These are phyloP conservation scores for Aspergillus panamensis DNA, from an alignment of 495 filamentous ascomycete genomes.

Conservation along the genomic window DNA sequence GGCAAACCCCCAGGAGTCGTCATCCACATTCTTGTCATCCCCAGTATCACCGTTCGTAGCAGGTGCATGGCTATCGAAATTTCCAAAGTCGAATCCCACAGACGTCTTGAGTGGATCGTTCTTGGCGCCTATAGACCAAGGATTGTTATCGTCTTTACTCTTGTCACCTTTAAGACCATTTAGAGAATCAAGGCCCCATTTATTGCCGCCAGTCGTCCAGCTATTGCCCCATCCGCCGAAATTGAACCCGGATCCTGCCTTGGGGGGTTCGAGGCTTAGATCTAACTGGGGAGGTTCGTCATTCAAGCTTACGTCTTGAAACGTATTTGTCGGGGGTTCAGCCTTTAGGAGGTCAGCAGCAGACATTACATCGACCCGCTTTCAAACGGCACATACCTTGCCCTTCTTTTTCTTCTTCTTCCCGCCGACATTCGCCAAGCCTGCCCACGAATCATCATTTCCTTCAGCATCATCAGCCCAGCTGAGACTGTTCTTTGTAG, in stretches of 20 bases:
- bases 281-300: conserved; percentile 44
- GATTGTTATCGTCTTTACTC: conserved; percentile 36
- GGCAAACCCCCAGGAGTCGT: conserved; percentile 33
- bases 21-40: conserved; percentile 20
- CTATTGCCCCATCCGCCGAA: conserved; percentile 47
- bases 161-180: conserved; percentile 34
- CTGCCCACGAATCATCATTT: conserved; percentile 34
- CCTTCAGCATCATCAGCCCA: conserved; percentile 42
- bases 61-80: conserved; percentile 32
- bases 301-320: conserved; percentile 47
- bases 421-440: conserved; percentile 33
- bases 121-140: conserved; percentile 39
- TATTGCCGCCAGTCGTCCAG: conserved; percentile 37
- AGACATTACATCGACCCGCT: background rate
- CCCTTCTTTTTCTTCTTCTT: conserved; percentile 51
- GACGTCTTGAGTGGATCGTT: conserved; percentile 36
- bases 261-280: conserved; percentile 39
- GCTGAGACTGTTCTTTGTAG: conserved; percentile 38
- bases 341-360: conserved; percentile 4
- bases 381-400: conserved; percentile 33
- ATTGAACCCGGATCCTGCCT: conserved; percentile 33
- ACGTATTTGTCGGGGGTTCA: conserved; percentile 31
- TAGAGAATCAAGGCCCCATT: conserved; percentile 34
- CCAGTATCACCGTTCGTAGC: conserved; percentile 22
- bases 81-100: conserved; percentile 46